Evolutionary conservation across 495 filamentous ascomycete species (phyloP), one percentile per base, ranked within the genome.

Genomic region (Lasiosphaeris hirsuta): DNA sequence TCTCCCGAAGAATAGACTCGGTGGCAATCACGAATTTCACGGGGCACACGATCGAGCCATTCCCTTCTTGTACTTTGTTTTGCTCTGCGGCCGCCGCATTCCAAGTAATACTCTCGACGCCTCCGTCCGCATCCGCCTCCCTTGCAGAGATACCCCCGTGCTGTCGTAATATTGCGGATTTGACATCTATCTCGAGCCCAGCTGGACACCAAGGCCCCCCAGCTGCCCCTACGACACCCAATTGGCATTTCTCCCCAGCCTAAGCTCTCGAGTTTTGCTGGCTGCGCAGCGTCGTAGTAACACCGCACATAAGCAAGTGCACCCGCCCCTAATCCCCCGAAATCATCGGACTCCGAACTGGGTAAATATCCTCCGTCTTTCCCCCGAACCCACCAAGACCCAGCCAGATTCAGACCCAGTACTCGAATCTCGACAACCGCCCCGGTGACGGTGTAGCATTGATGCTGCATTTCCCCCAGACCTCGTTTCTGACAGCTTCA

Each of bases 61-160:
- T 61, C 59, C 43, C 62, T 64, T 61, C 58, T 65, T 64, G 59
- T 64, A 55, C 58, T 46, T 60, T 52, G 59, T 51, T 58, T 61
- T 67, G 47, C 44, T 30, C 18, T 23, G 40, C 35, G 18, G 46
- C 34, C 15, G 50, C 48, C 55, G 38, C 57, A 58, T 61, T 57
- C 62, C 57, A 59, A 10, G 51, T 46, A 45, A 59, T 56, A 55
- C 42, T 39, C 17, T 15, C 47, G 52, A 58, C 45, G 37, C 44
- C 48, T 19, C 23, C 19, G 23, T 37, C n/a, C 33, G n/a, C 47
- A 51, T 51, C 40, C 57, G 55, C 54, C 49, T 67, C 59, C 66
- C 66, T 62, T 60, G 61, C 61, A 39, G 56, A 65, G 57, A 51
- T 54, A 51, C 57, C 55, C 52, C 45, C 50, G 23, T 38, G 18